A percentile compares a stretch with the other conserved stretches of the same genome.
phyloP scores from a whole-genome alignment of 495 filamentous ascomycete genomes.

The Podospora bellae-mahoneyi region DNA sequence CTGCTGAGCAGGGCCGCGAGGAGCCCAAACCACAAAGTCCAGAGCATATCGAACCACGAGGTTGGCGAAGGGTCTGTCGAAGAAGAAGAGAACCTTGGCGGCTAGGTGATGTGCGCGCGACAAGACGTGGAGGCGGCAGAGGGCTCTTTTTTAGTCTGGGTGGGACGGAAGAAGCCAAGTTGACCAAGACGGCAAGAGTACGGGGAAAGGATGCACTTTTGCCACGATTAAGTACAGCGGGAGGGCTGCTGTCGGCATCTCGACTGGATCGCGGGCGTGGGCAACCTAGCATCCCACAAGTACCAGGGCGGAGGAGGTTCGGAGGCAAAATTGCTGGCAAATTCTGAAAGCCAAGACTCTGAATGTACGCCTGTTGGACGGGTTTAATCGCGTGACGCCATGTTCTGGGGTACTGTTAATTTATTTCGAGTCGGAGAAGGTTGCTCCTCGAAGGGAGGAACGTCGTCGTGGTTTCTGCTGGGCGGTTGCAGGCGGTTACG shows the following conservation, averaged over 20 bases:
- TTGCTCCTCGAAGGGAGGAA: slow-evolving; percentile 18
- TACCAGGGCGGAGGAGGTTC: slow-evolving; percentile 11
- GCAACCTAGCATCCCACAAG: neutral
- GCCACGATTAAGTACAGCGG: slow-evolving; percentile 31
- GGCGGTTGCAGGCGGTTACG: slow-evolving; percentile 2
- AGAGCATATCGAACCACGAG: slow-evolving; percentile 21
- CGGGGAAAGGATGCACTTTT: slow-evolving; percentile 19
- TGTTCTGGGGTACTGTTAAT: slow-evolving; percentile 24
- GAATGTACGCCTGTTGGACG: slow-evolving; percentile 23
- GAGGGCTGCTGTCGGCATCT: slow-evolving; percentile 24
- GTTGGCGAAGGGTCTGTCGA: neutral
- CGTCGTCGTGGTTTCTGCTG: neutral
- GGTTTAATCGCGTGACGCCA: slow-evolving; percentile 31
- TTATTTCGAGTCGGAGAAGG: slow-evolving; percentile 23
- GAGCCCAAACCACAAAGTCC: slow-evolving; percentile 26
- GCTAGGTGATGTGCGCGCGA: slow-evolving; percentile 7
- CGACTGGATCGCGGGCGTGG: neutral
- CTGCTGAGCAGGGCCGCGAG: slow-evolving; percentile 22
- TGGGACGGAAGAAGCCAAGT: slow-evolving; percentile 1
- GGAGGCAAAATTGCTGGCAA: slow-evolving; percentile 12
- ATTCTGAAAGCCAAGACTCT: slow-evolving; percentile 17
- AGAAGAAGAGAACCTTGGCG: slow-evolving; percentile 12
- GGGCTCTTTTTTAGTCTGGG: slow-evolving; percentile 13
- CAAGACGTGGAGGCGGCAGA: slow-evolving; percentile 11
- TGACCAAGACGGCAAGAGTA: slow-evolving; percentile 16